A percentile compares a stretch with the other conserved stretches of the same genome.
Evolutionary conservation across 306 rosid genomes (phyloP).

Genomic region (apple (Malus domestica)): ASM211411v1 NC_041793.1:37194501-37195000

Average conservation of each 20-base stretch:
- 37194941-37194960: conserved; percentile 42
- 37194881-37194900: conserved; percentile 34
- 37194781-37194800: conserved; percentile 29
- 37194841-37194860: conserved; percentile 88
- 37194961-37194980: conserved; percentile 81
- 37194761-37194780: neutral
- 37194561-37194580: neutral
- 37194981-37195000: conserved; percentile 95
- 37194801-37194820: conserved; percentile 43
- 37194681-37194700: neutral
- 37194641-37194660: neutral
- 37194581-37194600: neutral
- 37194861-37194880: conserved; percentile 51
- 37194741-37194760: conserved; percentile 1
- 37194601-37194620: neutral
- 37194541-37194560: neutral
- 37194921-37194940: conserved; percentile 68
- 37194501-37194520: too few relatives aligned
- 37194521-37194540: too few relatives aligned
- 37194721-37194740: neutral
- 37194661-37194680: neutral
- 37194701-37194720: neutral
- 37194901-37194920: conserved; percentile 69
- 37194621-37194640: neutral
- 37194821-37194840: conserved; percentile 74